A percentile compares a stretch with the other conserved stretches of the same genome.
phyloP scores from a whole-genome alignment of 2,329 filamentous ascomycete genomes.

The Pseudogymnoascus sp. region DNA sequence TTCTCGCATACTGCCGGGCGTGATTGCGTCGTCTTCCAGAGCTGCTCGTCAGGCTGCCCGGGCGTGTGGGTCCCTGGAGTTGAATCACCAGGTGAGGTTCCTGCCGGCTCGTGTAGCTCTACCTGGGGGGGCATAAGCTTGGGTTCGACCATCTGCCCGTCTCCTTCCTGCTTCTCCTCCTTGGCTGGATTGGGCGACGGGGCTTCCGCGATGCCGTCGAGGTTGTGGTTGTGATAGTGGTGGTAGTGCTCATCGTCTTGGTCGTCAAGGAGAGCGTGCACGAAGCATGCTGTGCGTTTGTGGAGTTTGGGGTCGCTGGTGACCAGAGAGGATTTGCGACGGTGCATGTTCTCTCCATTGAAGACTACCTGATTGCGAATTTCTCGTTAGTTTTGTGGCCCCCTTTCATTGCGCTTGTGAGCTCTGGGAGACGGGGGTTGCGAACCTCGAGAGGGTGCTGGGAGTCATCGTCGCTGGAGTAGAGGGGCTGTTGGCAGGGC shows the following conservation, averaged over 20 bases:
- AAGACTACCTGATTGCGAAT: slow-evolving; percentile 37
- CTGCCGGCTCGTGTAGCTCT: neutral
- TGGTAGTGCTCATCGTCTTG: slow-evolving; percentile 30
- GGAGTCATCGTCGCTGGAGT: slow-evolving; percentile 28
- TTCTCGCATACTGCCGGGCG: neutral
- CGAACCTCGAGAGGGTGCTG: slow-evolving; percentile 38
- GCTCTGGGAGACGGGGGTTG: neutral
- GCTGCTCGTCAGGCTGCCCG: slow-evolving; percentile 50
- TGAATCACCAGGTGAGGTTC: neutral
- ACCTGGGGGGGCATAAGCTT: slow-evolving; percentile 11
- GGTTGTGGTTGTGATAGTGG: slow-evolving; percentile 11
- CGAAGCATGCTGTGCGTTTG: slow-evolving; percentile 49
- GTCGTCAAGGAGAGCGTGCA: slow-evolving; percentile 56
- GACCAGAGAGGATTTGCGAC: slow-evolving; percentile 60
- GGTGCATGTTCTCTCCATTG: slow-evolving; percentile 51
- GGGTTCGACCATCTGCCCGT: slow-evolving; percentile 13
- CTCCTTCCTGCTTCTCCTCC: neutral
- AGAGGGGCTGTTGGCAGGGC: neutral
- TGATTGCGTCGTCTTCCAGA: slow-evolving; percentile 37
- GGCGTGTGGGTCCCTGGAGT: slow-evolving; percentile 11
- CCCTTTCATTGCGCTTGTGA: neutral
- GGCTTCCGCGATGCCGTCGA: slow-evolving; percentile 22
- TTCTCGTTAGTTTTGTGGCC: neutral
- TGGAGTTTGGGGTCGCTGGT: slow-evolving; percentile 39
- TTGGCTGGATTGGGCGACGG: neutral